Percentiles rank a stretch among this genome's conserved stretches.
These are phyloP conservation scores for Lactarius psammicola DNA, from an alignment of 768 basidiomycete genomes.

Conservation along the genomic window DNA sequence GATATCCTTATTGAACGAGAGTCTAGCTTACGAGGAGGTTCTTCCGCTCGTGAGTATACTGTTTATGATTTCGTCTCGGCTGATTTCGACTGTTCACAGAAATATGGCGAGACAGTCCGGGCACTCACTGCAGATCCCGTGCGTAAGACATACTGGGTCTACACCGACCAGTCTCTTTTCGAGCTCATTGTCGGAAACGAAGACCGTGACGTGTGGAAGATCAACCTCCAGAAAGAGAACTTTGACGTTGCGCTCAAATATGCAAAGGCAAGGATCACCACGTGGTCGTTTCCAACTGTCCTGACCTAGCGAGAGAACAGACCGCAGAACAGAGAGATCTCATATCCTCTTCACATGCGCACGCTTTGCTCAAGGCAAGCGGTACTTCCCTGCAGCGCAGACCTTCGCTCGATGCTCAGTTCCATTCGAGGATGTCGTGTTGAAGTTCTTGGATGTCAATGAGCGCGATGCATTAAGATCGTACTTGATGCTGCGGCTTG, in stretches of 20 bases:
- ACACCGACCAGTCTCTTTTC: conserved; percentile 83
- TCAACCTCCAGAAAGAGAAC: conserved; percentile 75
- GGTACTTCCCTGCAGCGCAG: conserved; percentile 90
- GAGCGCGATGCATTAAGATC: conserved; percentile 89
- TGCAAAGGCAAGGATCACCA: conserved; percentile 59
- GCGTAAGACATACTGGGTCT: conserved; percentile 91
- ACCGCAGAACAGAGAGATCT: conserved; percentile 84
- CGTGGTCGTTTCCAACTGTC: background rate
- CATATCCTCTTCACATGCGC: conserved; percentile 81
- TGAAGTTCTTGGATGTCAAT: conserved; percentile 85
- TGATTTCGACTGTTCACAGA: conserved; percentile 44
- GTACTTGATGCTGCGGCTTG: conserved; percentile 85
- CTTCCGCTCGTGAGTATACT: conserved; percentile 65
- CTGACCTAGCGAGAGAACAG: conserved; percentile 40
- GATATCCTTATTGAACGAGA: conserved; percentile 77
- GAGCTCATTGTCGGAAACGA: conserved; percentile 86
- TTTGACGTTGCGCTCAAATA: conserved; percentile 79
- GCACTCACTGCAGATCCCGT: conserved; percentile 83
- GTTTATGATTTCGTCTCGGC: background rate
- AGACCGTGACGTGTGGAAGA: conserved; percentile 92
- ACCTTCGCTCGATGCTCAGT: conserved; percentile 87
- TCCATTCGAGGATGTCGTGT: conserved; percentile 86
- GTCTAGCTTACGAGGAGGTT: conserved; percentile 77
- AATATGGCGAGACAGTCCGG: conserved; percentile 66
- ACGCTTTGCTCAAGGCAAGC: conserved; percentile 70